Conservation (phyloP, 768 basidiomycete species). For the Psilocybe sp. region DNA sequence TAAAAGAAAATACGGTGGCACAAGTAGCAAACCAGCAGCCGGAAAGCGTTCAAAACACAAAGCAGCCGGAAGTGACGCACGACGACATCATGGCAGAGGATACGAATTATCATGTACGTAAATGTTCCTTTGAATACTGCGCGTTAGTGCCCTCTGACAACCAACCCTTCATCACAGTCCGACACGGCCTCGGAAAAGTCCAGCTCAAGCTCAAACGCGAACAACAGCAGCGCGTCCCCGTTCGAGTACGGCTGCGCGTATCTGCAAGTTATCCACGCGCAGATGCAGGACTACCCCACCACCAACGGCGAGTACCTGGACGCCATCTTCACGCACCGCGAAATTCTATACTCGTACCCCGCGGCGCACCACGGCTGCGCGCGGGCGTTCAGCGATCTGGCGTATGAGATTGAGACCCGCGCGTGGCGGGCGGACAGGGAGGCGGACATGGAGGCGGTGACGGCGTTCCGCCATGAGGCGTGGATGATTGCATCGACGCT, state of each 20-base stretch:
- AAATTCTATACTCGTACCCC: slow-evolving; percentile 61
- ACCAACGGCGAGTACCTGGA: slow-evolving; percentile 78
- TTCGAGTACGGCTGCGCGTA: slow-evolving; percentile 54
- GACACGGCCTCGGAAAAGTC: slow-evolving; percentile 41
- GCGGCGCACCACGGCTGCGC: slow-evolving; percentile 64
- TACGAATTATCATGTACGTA: slow-evolving; percentile 39
- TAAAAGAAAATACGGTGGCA: slow-evolving; percentile 14
- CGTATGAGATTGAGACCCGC: slow-evolving; percentile 57
- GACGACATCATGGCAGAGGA: slow-evolving; percentile 49
- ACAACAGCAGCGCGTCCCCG: slow-evolving; percentile 21
- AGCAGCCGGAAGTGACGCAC: slow-evolving; percentile 18
- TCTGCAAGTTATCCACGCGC: slow-evolving; percentile 56
- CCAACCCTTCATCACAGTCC: slow-evolving; percentile 28
- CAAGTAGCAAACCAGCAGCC: neutral
- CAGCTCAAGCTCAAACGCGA: slow-evolving; percentile 38
- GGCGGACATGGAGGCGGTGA: slow-evolving; percentile 66
- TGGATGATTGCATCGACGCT: slow-evolving; percentile 47
- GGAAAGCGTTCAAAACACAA: slow-evolving; percentile 10
- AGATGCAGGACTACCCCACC: slow-evolving; percentile 51
- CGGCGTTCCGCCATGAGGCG: slow-evolving; percentile 68
- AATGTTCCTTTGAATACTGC: neutral
- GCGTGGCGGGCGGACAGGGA: slow-evolving; percentile 72
- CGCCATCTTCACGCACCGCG: slow-evolving; percentile 74
- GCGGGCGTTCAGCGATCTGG: slow-evolving; percentile 62
- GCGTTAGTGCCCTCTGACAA: neutral